A percentile compares a stretch with the other conserved stretches of the same genome.
Evolutionary conservation across 179 eudicot genomes (phyloP).

Genomic region (Sideroxylon spinosum): DNA sequence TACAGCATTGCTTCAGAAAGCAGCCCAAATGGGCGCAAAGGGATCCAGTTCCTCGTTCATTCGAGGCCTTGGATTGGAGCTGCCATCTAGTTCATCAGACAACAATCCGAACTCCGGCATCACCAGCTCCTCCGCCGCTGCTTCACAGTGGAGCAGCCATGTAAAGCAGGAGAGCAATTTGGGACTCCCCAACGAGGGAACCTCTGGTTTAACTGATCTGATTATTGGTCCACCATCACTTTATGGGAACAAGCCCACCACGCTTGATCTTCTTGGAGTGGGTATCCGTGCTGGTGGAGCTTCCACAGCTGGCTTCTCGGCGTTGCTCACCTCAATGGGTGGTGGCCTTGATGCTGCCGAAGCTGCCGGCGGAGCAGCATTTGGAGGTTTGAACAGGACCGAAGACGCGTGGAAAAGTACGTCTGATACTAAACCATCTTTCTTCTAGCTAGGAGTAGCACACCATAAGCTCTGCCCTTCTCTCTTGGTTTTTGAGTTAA

Average conservation of each 20-base stretch:
- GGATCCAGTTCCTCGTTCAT: conserved; percentile 45
- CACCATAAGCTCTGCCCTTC: too few species aligned
- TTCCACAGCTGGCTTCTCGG: conserved; percentile 23
- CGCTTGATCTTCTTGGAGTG: conserved; percentile 60
- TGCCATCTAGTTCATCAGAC: conserved; percentile 21
- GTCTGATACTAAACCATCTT: too few species aligned
- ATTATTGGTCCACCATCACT: background rate
- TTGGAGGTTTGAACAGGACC: conserved; percentile 18
- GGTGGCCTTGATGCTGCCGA: background rate
- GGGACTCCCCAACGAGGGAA: conserved; percentile 24
- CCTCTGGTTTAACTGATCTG: conserved; percentile 15
- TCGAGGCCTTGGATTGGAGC: conserved; percentile 43
- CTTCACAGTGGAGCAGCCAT: conserved; percentile 6
- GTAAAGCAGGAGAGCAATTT: conserved; percentile 30
- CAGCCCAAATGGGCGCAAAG: conserved; percentile 27
- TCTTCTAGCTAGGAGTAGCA: too few species aligned
- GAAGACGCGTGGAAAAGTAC: too few species aligned
- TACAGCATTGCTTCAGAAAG: conserved; percentile 26
- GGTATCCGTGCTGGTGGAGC: conserved; percentile 32
- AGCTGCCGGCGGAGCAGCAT: conserved; percentile 5
- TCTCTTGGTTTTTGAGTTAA: too few species aligned
- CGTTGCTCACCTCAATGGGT: conserved; percentile 29
- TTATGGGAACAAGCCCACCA: conserved; percentile 40
- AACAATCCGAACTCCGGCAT: conserved; percentile 5
- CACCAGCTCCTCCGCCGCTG: background rate